These are phyloP conservation scores for Claviceps sp. DNA, from an alignment of 2,329 filamentous ascomycete species.

Conservation along the genomic window DNA sequence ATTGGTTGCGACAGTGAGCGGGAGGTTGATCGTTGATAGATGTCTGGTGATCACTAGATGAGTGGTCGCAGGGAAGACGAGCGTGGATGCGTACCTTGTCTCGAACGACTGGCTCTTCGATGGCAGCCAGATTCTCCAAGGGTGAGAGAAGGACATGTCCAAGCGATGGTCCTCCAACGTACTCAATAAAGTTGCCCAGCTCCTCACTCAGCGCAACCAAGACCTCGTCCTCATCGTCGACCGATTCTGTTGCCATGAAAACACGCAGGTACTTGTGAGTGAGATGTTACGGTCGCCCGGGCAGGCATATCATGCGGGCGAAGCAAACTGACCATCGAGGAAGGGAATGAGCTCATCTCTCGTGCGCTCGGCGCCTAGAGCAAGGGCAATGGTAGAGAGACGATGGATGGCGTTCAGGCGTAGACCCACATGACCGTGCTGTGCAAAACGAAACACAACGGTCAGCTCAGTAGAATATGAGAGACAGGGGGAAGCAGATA, in stretches of 20 bases:
- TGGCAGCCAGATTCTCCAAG: constrained; percentile 92
- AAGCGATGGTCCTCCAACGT: constrained; percentile 86
- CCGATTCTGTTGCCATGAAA: constrained; percentile 58
- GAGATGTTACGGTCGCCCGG: constrained; percentile 6
- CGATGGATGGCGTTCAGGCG: constrained; percentile 97
- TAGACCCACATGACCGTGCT: constrained; percentile 98
- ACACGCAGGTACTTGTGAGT: not conserved
- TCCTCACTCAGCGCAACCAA: constrained; percentile 94
- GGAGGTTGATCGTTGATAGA: not conserved
- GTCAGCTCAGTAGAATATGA: constrained; percentile 14
- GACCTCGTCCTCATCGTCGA: constrained; percentile 98
- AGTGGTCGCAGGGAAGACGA: not conserved
- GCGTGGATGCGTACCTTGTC: constrained; percentile 62
- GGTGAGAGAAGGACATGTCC: constrained; percentile 94
- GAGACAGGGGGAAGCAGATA: not conserved
- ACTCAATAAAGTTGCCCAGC: constrained; percentile 92
- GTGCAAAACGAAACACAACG: constrained; percentile 7
- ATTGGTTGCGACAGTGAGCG: constrained; percentile 2
- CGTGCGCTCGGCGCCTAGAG: constrained; percentile 88
- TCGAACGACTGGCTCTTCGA: constrained; percentile 92
- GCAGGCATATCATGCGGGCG: constrained; percentile 1
- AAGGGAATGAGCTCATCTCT: constrained; percentile 98
- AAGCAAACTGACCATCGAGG: constrained; percentile 67
- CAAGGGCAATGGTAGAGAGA: constrained; percentile 93
- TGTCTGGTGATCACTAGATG: not conserved